These are phyloP conservation scores for Aspergillus sclerotiicarbonarius DNA, from an alignment of 495 filamentous ascomycete genomes.

Conservation along the genomic window DNA sequence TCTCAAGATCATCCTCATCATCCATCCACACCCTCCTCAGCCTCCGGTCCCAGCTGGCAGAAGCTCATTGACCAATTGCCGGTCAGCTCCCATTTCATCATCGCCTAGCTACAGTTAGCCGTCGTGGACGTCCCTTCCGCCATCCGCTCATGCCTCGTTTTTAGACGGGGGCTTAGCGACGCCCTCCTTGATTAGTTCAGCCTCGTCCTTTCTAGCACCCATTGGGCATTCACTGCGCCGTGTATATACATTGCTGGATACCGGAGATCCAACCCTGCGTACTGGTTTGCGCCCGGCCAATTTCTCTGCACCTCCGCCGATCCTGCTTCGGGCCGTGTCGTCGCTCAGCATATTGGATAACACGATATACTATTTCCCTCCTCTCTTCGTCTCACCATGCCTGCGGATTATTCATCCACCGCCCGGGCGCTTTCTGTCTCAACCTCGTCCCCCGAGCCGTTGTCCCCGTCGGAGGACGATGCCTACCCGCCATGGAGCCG, in stretches of 20 bases:
- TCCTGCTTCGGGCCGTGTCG: slow-evolving; percentile 1
- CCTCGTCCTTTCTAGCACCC: background rate
- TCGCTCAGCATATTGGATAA: background rate
- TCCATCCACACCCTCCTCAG: background rate
- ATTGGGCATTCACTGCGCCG: slow-evolving; percentile 1
- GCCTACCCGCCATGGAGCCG: slow-evolving; percentile 47
- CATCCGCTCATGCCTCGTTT: slow-evolving; percentile 12
- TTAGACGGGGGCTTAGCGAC: slow-evolving; percentile 12
- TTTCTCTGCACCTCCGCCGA: background rate
- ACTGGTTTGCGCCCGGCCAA: background rate
- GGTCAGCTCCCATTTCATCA: background rate
- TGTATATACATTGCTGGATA: background rate
- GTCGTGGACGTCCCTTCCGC: slow-evolving; percentile 4
- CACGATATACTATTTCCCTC: background rate
- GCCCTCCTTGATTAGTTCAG: slow-evolving; percentile 8
- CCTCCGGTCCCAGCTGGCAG: no score
- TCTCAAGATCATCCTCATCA: no score
- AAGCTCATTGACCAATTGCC: background rate
- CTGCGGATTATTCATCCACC: slow-evolving; percentile 60
- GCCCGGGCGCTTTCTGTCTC: slow-evolving; percentile 65
- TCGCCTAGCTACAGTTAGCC: background rate
- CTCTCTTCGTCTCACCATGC: slow-evolving; percentile 33
- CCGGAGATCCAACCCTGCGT: background rate
- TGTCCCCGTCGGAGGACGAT: slow-evolving; percentile 30
- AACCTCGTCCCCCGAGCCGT: slow-evolving; percentile 45